phyloP scores from a whole-genome alignment of 306 rosid species.

The Vigna reflexopilosa region DNA sequence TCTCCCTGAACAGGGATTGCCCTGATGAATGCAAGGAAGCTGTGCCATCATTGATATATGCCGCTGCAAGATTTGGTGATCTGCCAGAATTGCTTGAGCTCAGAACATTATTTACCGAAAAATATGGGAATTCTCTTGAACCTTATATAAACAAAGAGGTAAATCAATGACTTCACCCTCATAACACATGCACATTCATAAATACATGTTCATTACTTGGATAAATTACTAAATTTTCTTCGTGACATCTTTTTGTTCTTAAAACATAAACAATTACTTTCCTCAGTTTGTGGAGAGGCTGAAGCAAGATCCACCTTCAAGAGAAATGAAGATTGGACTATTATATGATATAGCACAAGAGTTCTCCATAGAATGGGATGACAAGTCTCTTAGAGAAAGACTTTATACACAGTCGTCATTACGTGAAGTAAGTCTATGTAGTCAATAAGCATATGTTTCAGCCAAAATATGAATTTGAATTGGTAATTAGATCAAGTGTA shows the following conservation, averaged over 20 bases:
- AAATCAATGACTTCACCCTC: not conserved
- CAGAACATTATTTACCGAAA: slow-evolving; percentile 60
- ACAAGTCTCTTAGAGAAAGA: slow-evolving; percentile 60
- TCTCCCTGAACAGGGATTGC: slow-evolving; percentile 62
- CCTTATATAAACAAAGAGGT: slow-evolving; percentile 70
- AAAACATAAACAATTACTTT: slow-evolving; percentile 24
- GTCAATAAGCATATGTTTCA: not conserved
- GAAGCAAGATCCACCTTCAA: slow-evolving; percentile 51
- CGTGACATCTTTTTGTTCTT: slow-evolving; percentile 22
- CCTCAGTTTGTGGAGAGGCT: slow-evolving; percentile 66
- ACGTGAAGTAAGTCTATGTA: slow-evolving; percentile 51
- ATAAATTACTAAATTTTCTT: not conserved
- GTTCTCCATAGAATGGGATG: slow-evolving; percentile 70
- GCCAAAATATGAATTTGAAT: slow-evolving; percentile 7
- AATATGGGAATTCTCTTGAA: slow-evolving; percentile 65
- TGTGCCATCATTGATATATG: slow-evolving; percentile 70
- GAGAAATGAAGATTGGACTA: slow-evolving; percentile 68
- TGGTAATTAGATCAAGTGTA: slow-evolving; percentile 2
- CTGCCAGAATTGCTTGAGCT: slow-evolving; percentile 82
- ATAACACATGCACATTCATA: not conserved
- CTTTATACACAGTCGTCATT: slow-evolving; percentile 49
- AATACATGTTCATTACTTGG: not conserved
- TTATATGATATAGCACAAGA: slow-evolving; percentile 75
- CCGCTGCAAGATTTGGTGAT: slow-evolving; percentile 76
- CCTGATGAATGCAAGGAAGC: slow-evolving; percentile 96